Evolutionary conservation across 2,329 filamentous ascomycete species (phyloP).

Genomic region (Scorias spongiosa): DNA sequence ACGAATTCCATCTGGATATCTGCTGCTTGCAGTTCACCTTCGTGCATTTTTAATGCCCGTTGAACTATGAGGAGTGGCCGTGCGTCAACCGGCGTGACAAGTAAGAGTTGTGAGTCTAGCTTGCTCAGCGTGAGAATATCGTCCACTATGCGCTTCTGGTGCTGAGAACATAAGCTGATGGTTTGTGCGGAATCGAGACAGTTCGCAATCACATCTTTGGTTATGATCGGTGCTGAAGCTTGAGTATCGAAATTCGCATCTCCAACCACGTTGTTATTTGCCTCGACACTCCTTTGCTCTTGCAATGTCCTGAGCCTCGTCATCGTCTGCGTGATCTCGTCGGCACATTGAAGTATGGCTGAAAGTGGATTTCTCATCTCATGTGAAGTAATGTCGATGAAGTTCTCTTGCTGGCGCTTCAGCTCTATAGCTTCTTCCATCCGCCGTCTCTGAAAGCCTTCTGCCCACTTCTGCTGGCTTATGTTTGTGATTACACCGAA

Average conservation of each 20-base stretch:
- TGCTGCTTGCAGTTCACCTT: constrained; percentile 54
- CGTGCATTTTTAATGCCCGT: constrained; percentile 61
- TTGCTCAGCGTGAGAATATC: constrained; percentile 32
- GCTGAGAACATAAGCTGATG: constrained; percentile 61
- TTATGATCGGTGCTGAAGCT: constrained; percentile 22
- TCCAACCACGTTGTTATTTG: background rate
- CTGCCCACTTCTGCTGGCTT: constrained; percentile 43
- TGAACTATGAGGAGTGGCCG: constrained; percentile 53
- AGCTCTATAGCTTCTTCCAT: constrained; percentile 70
- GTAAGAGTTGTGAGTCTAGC: constrained; percentile 58
- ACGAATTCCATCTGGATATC: constrained; percentile 52
- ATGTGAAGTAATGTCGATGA: constrained; percentile 27
- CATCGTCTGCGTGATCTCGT: constrained; percentile 45
- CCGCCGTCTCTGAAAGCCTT: constrained; percentile 61
- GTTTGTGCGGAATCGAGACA: constrained; percentile 63
- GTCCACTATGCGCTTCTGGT: constrained; percentile 52
- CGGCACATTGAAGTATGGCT: constrained; percentile 60
- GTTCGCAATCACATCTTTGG: constrained; percentile 36
- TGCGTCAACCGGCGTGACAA: constrained; percentile 55
- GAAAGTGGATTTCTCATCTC: constrained; percentile 54
- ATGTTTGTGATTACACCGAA: constrained; percentile 78
- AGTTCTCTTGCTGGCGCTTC: constrained; percentile 51
- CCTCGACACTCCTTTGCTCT: background rate
- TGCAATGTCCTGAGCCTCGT: constrained; percentile 22
- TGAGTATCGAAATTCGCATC: background rate